phyloP scores from a whole-genome alignment of 352 stramenopile species.

The Pythium brachiatum region DNA sequence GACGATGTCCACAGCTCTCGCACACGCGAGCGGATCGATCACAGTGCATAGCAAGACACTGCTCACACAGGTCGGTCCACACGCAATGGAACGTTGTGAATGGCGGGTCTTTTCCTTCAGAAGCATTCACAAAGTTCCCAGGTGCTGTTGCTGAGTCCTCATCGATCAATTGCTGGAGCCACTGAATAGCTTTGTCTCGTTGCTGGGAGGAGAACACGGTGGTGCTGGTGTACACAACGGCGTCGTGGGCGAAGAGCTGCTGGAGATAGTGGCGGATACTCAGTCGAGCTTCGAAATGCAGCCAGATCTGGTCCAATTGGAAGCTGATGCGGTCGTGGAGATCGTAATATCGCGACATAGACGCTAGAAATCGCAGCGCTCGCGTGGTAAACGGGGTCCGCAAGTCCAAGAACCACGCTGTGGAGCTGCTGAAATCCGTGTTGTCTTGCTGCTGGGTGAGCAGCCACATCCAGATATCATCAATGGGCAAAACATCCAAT shows the following conservation, averaged over 20 bases:
- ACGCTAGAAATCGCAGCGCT: slow-evolving; percentile 29
- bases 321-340: slow-evolving; percentile 26
- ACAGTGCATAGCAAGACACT: slow-evolving; percentile 33
- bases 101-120: background rate
- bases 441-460: background rate
- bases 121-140: background rate
- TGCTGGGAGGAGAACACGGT: slow-evolving; percentile 31
- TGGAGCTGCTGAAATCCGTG: background rate
- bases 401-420: slow-evolving; percentile 32
- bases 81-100: slow-evolving; percentile 50
- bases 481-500: slow-evolving; percentile 29
- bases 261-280: slow-evolving; percentile 38
- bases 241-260: slow-evolving; percentile 30
- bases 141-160: slow-evolving; percentile 16
- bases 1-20: slow-evolving; percentile 32
- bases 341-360: slow-evolving; percentile 35
- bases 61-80: slow-evolving; percentile 47
- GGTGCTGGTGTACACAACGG: slow-evolving; percentile 23
- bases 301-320: slow-evolving; percentile 28
- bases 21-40: slow-evolving; percentile 14
- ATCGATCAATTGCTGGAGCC: slow-evolving; percentile 23
- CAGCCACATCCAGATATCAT: slow-evolving; percentile 36
- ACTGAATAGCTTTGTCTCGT: slow-evolving; percentile 26
- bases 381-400: slow-evolving; percentile 29
- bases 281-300: slow-evolving; percentile 33